Base-by-base conservation (phyloP, 257 asterid species). In the Forsythia viridissima region DNA sequence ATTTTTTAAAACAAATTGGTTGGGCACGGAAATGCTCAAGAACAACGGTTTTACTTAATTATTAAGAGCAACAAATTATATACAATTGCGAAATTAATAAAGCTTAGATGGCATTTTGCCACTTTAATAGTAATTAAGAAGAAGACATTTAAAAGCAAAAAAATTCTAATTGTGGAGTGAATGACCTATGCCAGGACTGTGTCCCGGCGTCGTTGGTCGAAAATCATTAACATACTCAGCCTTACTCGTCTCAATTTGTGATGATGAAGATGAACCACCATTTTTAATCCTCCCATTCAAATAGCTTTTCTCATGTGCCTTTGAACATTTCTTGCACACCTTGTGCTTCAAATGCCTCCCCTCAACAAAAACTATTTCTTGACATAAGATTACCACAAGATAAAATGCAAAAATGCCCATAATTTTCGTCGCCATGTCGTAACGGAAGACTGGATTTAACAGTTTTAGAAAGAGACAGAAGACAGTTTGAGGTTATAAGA, bases 111-210 rank as follows among this genome's bases (percentile, higher is more conserved):
- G 15, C 67, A n/a, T 21, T 20, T 20, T 20, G 34, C 36, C 67
- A 59, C 3, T 4, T 63, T 11, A 21, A 24, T 11, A 9, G 16
- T 24, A 24, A 24, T 16, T 30, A 1, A 3, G 39, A 8, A 20
- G 7, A 61, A 30, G 41, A 21, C 36, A 73, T n/a, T 72, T 52
- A 2, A 8, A 34, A 51, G 51, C 12, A 7, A 36, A 51, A n/a
- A 10, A 74, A 10, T 48, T 18, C 59, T 77, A 82, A 34, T 74
- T 61, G 3, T 82, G 81, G 24, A 85, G 30, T 3, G 81, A 82
- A 65, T 85, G 88, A 52, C 88, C 86, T 4, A 82, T 76, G 6
- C 88, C 86, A 5, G 89, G 89, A 73, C 89, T 86, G 38, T 55
- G 83, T 41, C 89, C 87, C 3, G 89, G 85, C 8, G 72, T 70